phyloP scores from a whole-genome alignment of 179 eudicot species.

The Corrigiola litoralis region DNA sequence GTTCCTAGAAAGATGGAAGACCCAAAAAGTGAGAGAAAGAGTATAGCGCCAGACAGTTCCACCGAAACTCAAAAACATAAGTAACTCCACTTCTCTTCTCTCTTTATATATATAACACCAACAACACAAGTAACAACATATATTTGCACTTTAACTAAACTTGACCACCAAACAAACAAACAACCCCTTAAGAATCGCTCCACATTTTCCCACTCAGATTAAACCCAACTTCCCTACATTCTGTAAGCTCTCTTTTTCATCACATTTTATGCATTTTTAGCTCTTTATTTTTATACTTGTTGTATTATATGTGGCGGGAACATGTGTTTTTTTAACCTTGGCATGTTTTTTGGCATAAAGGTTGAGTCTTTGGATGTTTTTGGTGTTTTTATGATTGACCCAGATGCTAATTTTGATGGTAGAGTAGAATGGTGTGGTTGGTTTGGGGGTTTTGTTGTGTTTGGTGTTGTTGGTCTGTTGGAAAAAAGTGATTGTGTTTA shows the following conservation, averaged over 20 bases:
- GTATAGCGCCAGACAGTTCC: constrained; percentile 15
- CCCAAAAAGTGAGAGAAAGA: too few relatives aligned
- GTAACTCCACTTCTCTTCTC: neutral
- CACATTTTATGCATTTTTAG: neutral
- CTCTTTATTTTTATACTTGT: constrained; percentile 14
- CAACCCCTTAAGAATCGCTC: constrained; percentile 33
- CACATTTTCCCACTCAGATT: constrained; percentile 8
- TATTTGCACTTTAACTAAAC: too few relatives aligned
- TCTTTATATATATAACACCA: too few relatives aligned
- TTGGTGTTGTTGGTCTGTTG: constrained; percentile 7
- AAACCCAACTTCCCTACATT: constrained; percentile 14
- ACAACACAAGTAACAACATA: too few relatives aligned
- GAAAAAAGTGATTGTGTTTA: constrained; percentile 7
- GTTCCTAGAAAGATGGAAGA: neutral
- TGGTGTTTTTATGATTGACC: neutral
- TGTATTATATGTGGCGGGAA: constrained; percentile 50
- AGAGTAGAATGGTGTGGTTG: constrained; percentile 1
- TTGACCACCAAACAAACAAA: constrained; percentile 14
- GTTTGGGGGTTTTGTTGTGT: neutral
- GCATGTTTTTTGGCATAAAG: neutral
- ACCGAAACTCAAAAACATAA: constrained; percentile 17
- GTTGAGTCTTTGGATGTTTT: constrained; percentile 10
- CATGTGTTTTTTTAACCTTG: neutral
- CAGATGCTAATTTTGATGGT: constrained; percentile 5
- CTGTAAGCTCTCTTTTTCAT: constrained; percentile 20